Conservation (phyloP, 495 filamentous ascomycete genomes). For the Penicillium manginii region DNA sequence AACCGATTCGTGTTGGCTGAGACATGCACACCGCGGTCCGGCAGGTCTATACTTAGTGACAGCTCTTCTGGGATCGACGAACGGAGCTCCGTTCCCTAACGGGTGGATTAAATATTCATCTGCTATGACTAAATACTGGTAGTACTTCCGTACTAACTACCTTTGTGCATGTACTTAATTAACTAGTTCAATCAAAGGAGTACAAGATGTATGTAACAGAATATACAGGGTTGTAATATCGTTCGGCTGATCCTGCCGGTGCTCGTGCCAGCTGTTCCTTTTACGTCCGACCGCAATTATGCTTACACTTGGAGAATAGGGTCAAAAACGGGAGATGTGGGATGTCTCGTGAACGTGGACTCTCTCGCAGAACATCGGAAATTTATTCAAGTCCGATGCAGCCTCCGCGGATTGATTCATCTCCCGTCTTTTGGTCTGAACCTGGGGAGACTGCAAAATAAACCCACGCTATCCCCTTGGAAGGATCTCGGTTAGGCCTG, state of each 20-base stretch:
- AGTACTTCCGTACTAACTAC: too few relatives aligned
- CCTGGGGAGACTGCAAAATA: not conserved
- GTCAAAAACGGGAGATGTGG: not conserved
- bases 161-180: not conserved
- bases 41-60: slow-evolving; percentile 6
- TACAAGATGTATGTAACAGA: not conserved
- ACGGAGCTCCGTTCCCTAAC: slow-evolving; percentile 8
- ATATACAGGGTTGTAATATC: not conserved
- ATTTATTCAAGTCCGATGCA: slow-evolving; percentile 22
- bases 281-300: slow-evolving; percentile 19
- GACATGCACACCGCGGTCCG: slow-evolving; percentile 10
- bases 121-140: not conserved
- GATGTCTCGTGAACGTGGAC: not conserved
- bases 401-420: not conserved
- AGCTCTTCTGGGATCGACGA: slow-evolving; percentile 11
- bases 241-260: slow-evolving; percentile 17
- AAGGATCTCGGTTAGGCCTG: slow-evolving; percentile 25
- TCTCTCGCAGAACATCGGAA: slow-evolving; percentile 17
- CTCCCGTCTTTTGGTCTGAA: not conserved
- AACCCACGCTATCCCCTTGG: not conserved
- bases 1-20: slow-evolving; percentile 22
- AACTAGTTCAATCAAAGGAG: not conserved
- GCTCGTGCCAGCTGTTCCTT: slow-evolving; percentile 16
- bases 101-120: not conserved
- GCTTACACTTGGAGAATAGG: slow-evolving; percentile 13